Conservation (phyloP, 164 flowering plant genomes). For the Tetrastigma voinierianum region DNA sequence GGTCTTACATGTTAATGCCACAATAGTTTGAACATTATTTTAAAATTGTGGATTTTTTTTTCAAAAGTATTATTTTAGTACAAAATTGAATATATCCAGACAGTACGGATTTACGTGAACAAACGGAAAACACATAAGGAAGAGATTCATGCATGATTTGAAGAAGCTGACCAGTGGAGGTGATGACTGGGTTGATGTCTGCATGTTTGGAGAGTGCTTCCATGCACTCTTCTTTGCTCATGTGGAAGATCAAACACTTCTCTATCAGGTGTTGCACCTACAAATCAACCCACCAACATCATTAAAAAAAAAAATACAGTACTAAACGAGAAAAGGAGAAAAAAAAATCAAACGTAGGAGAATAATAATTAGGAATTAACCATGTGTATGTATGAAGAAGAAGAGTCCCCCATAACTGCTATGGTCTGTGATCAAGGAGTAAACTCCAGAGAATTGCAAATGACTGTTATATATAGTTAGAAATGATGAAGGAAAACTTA, state of each 20-base stretch:
- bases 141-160: too few species aligned
- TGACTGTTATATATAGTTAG: neutral
- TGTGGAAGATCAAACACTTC: constrained; percentile 73
- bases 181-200: constrained; percentile 77
- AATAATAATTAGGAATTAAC: constrained; percentile 15
- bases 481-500: constrained; percentile 1
- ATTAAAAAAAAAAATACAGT: neutral
- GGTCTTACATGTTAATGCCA: too few species aligned
- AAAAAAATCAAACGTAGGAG: too few species aligned
- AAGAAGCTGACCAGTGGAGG: constrained; percentile 65
- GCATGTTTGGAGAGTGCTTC: constrained; percentile 92
- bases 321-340: neutral
- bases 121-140: too few species aligned
- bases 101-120: too few species aligned
- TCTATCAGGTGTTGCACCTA: constrained; percentile 94
- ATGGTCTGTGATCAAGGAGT: too few species aligned
- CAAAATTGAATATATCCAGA: too few species aligned
- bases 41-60: too few species aligned
- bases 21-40: too few species aligned
- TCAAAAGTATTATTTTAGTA: too few species aligned
- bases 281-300: neutral
- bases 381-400: constrained; percentile 62
- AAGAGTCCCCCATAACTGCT: constrained; percentile 46
- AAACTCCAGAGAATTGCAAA: too few species aligned
- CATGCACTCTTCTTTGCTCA: constrained; percentile 87